Conservation (phyloP, 176 grass and related monocot species). For the Ampelocalamus luodianensis region DNA sequence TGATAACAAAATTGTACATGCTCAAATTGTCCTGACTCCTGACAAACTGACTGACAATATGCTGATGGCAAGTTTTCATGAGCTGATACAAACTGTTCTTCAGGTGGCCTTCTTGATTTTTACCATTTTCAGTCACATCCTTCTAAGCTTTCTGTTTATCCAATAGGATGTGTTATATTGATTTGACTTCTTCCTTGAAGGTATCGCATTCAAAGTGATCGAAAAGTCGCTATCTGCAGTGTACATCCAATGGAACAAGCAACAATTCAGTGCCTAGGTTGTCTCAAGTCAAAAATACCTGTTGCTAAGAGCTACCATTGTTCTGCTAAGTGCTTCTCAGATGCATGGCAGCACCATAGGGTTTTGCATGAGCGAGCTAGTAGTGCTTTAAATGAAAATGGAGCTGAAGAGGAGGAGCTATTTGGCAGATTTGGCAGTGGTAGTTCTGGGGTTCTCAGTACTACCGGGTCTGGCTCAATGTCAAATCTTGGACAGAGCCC, state of each 20-base stretch:
- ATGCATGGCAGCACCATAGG: slow-evolving; percentile 94
- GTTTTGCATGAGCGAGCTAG: slow-evolving; percentile 89
- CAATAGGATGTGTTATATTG: slow-evolving; percentile 33
- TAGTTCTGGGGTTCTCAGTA: slow-evolving; percentile 55
- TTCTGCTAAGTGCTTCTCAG: slow-evolving; percentile 87
- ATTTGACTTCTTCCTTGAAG: slow-evolving; percentile 59
- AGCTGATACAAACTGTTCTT: slow-evolving; percentile 36
- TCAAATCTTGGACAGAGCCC: slow-evolving; percentile 66
- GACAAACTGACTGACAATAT: slow-evolving; percentile 4
- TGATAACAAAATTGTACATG: slow-evolving; percentile 1
- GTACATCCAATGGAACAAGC: slow-evolving; percentile 94
- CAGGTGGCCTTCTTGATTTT: slow-evolving; percentile 16
- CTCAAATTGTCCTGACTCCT: slow-evolving; percentile 17
- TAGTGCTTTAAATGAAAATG: slow-evolving; percentile 88
- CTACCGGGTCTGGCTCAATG: slow-evolving; percentile 54
- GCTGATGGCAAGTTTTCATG: slow-evolving; percentile 18
- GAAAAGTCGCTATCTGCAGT: slow-evolving; percentile 79
- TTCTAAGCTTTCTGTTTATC: slow-evolving; percentile 2
- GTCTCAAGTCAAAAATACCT: slow-evolving; percentile 97
- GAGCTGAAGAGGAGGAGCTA: slow-evolving; percentile 84
- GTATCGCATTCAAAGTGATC: slow-evolving; percentile 91
- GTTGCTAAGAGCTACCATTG: slow-evolving; percentile 94
- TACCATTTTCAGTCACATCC: slow-evolving; percentile 5
- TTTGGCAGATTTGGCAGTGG: slow-evolving; percentile 79
- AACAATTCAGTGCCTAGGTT: slow-evolving; percentile 91